A percentile compares a stretch with the other conserved stretches of the same genome.
These are phyloP conservation scores for Ophiostoma populinum DNA, from an alignment of 2,329 filamentous ascomycete species.

Conservation along the genomic window DNA sequence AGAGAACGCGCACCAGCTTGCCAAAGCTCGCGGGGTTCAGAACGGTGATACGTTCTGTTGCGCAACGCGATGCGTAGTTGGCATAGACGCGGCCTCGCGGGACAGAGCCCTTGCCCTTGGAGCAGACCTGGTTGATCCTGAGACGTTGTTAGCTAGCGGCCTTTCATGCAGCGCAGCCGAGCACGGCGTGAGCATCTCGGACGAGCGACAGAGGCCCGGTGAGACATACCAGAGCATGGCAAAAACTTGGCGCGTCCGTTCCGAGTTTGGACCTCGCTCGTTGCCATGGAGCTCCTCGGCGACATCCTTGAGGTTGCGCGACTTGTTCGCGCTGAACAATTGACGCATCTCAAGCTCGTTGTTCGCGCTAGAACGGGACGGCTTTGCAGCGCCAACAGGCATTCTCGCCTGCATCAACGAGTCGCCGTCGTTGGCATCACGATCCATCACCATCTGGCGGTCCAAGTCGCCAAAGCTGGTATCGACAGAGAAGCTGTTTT, in stretches of 20 bases:
- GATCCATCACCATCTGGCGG: slow-evolving; percentile 40
- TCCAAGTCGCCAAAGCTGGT: slow-evolving; percentile 40
- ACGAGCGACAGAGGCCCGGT: no score
- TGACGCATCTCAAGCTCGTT: slow-evolving; percentile 70
- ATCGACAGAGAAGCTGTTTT: slow-evolving; percentile 34
- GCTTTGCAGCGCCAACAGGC: slow-evolving; percentile 30
- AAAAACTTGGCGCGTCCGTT: slow-evolving; percentile 71
- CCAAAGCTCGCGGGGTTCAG: slow-evolving; percentile 95
- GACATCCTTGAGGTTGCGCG: slow-evolving; percentile 51
- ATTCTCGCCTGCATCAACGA: slow-evolving; percentile 23
- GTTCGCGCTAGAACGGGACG: slow-evolving; percentile 52
- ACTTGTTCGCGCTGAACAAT: slow-evolving; percentile 51
- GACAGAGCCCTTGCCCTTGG: slow-evolving; percentile 66
- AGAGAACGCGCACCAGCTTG: slow-evolving; percentile 89
- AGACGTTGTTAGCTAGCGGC: background rate
- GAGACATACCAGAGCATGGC: slow-evolving; percentile 66
- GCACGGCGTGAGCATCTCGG: no score
- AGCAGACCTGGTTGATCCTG: slow-evolving; percentile 60
- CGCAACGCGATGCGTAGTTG: slow-evolving; percentile 84
- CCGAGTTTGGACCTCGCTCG: slow-evolving; percentile 63
- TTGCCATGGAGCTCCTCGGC: slow-evolving; percentile 62
- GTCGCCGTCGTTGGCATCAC: slow-evolving; percentile 39
- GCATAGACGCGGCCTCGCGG: slow-evolving; percentile 87
- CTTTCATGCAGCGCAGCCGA: background rate
- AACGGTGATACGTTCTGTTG: slow-evolving; percentile 82